phyloP scores from a whole-genome alignment of 2,329 filamentous ascomycete genomes.

The Hypoxylon sp. region DNA sequence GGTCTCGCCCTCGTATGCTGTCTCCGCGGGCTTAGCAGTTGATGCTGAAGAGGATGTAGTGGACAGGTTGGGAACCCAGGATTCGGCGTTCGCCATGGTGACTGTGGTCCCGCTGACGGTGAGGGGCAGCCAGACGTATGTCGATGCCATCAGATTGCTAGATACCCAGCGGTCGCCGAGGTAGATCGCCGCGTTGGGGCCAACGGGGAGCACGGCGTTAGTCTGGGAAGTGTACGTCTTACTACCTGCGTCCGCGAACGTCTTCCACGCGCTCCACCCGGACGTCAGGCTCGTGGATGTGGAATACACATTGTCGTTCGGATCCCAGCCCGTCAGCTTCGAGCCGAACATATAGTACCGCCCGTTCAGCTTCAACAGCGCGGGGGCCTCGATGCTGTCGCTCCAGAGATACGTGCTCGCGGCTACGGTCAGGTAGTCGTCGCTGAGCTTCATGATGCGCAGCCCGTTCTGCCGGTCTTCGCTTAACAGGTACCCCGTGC shows the following conservation, averaged over 20 bases:
- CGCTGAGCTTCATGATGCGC: conserved; percentile 69
- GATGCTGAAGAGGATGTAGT: conserved; percentile 62
- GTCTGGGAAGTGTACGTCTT: conserved; percentile 74
- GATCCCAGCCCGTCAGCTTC: conserved; percentile 68
- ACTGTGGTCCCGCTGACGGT: conserved; percentile 67
- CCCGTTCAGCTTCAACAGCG: conserved; percentile 71
- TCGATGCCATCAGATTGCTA: conserved; percentile 71
- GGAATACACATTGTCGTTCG: conserved; percentile 76
- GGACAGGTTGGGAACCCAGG: conserved; percentile 66
- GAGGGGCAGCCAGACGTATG: conserved; percentile 76
- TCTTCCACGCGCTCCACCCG: conserved; percentile 73
- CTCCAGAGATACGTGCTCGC: conserved; percentile 66
- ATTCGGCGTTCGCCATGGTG: conserved; percentile 65
- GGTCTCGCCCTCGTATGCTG: conserved; percentile 66
- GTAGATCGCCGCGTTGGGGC: conserved; percentile 65
- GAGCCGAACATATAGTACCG: conserved; percentile 77
- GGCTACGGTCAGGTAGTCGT: conserved; percentile 69
- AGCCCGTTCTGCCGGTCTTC: conserved; percentile 66
- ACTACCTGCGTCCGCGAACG: conserved; percentile 69
- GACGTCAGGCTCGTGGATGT: conserved; percentile 70
- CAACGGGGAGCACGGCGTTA: conserved; percentile 67
- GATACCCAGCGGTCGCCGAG: conserved; percentile 77
- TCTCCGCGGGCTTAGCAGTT: conserved; percentile 62
- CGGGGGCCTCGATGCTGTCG: conserved; percentile 72
- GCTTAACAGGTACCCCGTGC: conserved; percentile 46